Percentiles rank a stretch among this genome's conserved stretches.
Conservation (phyloP, 2,329 filamentous ascomycete genomes). For the Alternaria metachromatica region DNA sequence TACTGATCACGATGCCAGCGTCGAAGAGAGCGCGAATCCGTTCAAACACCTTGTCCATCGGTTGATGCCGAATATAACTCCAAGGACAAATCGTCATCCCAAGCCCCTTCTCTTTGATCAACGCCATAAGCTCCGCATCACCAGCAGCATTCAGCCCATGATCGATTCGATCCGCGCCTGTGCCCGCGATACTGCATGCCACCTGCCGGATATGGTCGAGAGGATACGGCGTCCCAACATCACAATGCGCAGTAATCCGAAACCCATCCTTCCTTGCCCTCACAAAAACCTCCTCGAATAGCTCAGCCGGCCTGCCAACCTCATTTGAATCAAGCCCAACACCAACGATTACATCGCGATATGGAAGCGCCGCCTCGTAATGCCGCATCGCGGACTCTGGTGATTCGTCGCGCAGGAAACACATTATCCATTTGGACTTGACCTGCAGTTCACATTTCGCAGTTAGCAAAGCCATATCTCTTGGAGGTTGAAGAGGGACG, state of each 20-base stretch:
- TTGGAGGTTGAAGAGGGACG: fast-evolving
- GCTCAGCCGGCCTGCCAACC: conserved; percentile 34
- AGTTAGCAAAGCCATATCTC: neutral
- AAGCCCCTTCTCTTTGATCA: conserved; percentile 43
- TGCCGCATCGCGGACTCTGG: conserved; percentile 37
- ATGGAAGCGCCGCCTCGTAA: conserved; percentile 42
- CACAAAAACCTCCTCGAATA: neutral
- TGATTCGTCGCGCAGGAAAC: conserved; percentile 53
- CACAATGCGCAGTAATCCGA: conserved; percentile 59
- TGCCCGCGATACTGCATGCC: conserved; percentile 23
- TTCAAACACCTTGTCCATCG: conserved; percentile 28
- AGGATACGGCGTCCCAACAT: conserved; percentile 59
- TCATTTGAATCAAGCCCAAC: conserved; percentile 59
- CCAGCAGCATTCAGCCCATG: conserved; percentile 53
- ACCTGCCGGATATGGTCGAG: conserved; percentile 53
- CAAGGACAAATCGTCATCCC: conserved; percentile 54
- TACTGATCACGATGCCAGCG: conserved; percentile 34
- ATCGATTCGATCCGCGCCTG: conserved; percentile 51
- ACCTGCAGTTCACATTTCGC: too few species aligned
- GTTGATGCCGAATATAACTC: conserved; percentile 52
- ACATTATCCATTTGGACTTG: conserved; percentile 50
- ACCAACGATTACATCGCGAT: conserved; percentile 51
- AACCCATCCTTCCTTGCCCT: conserved; percentile 52
- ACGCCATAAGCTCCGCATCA: conserved; percentile 38
- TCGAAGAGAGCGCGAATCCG: conserved; percentile 54